Conservation (phyloP, 2,329 filamentous ascomycete genomes). For the Xylariaceae sp. region DNA sequence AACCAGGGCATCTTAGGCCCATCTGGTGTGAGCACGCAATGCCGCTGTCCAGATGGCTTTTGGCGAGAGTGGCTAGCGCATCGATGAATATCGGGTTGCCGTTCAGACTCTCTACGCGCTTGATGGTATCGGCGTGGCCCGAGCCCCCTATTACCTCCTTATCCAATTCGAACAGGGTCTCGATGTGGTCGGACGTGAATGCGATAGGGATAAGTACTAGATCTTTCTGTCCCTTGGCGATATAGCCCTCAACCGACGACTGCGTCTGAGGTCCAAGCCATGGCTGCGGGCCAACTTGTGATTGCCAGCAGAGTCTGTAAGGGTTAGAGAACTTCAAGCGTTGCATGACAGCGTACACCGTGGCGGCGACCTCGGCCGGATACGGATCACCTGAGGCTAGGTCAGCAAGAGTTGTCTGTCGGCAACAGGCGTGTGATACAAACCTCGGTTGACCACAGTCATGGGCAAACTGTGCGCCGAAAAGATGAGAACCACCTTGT, state of each 20-base stretch:
- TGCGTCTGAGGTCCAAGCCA: constrained; percentile 95
- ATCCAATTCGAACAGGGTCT: constrained; percentile 92
- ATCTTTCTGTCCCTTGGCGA: constrained; percentile 87
- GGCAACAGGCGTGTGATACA: constrained; percentile 17
- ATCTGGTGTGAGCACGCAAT: constrained; percentile 72
- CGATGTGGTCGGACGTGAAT: constrained; percentile 98
- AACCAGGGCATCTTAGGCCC: constrained; percentile 86
- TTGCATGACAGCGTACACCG: constrained; percentile 95
- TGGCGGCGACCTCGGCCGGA: constrained; percentile 90
- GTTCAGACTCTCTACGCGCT: constrained; percentile 87
- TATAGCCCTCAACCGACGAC: constrained; percentile 79
- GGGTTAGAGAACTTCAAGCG: constrained; percentile 81
- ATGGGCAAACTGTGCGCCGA: constrained; percentile 95
- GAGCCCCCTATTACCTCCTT: constrained; percentile 90
- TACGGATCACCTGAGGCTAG: constrained; percentile 71
- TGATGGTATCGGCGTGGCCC: constrained; percentile 71
- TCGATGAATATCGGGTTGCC: constrained; percentile 86
- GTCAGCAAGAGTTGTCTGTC: constrained; percentile 27
- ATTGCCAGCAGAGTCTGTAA: constrained; percentile 95
- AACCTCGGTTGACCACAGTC: constrained; percentile 90
- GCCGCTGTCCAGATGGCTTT: constrained; percentile 68
- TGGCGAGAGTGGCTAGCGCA: constrained; percentile 82
- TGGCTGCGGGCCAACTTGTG: constrained; percentile 88
- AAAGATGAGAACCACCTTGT: constrained; percentile 81
- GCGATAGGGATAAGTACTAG: constrained; percentile 90